A percentile compares a stretch with the other conserved stretches of the same genome.
Evolutionary conservation across 805 yeast genomes (phyloP).

Genomic region (Blastobotrys muscicola): DNA sequence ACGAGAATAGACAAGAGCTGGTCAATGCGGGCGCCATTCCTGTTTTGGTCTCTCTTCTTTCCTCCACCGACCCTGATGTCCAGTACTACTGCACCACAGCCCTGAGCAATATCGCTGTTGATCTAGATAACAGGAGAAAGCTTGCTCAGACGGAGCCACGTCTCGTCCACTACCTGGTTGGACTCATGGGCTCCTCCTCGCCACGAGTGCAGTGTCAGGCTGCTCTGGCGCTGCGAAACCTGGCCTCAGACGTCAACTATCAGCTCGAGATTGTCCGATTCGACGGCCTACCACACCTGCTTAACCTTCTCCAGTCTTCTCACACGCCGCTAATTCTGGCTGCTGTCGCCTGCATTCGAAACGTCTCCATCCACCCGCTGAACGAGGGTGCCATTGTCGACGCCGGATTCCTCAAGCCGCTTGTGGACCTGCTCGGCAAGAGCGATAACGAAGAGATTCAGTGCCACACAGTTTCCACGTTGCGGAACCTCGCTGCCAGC

Average conservation of each 20-base stretch:
- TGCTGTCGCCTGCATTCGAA: slow-evolving; percentile 96
- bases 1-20: slow-evolving; percentile 90
- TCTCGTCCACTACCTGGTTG: slow-evolving; percentile 77
- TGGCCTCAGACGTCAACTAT: slow-evolving; percentile 92
- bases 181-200: slow-evolving; percentile 84
- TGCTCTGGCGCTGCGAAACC: slow-evolving; percentile 86
- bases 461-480: slow-evolving; percentile 95
- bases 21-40: slow-evolving; percentile 99
- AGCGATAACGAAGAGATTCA: slow-evolving; percentile 91
- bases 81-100: slow-evolving; percentile 99
- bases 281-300: slow-evolving; percentile 90
- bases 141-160: slow-evolving; percentile 88
- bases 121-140: slow-evolving; percentile 79
- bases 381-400: slow-evolving; percentile 94
- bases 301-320: slow-evolving; percentile 76
- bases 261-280: slow-evolving; percentile 93
- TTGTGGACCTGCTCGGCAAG: slow-evolving; percentile 67
- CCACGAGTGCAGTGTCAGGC: slow-evolving; percentile 98
- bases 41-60: slow-evolving; percentile 75
- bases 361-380: slow-evolving; percentile 91
- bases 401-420: slow-evolving; percentile 90
- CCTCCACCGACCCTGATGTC: slow-evolving; percentile 88
- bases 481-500: slow-evolving; percentile 92
- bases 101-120: slow-evolving; percentile 92
- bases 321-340: slow-evolving; percentile 91